Percentiles rank a stretch among this genome's conserved stretches.
phyloP scores from a whole-genome alignment of 2,329 filamentous ascomycete species.

The Diaporthe sp. region DNA sequence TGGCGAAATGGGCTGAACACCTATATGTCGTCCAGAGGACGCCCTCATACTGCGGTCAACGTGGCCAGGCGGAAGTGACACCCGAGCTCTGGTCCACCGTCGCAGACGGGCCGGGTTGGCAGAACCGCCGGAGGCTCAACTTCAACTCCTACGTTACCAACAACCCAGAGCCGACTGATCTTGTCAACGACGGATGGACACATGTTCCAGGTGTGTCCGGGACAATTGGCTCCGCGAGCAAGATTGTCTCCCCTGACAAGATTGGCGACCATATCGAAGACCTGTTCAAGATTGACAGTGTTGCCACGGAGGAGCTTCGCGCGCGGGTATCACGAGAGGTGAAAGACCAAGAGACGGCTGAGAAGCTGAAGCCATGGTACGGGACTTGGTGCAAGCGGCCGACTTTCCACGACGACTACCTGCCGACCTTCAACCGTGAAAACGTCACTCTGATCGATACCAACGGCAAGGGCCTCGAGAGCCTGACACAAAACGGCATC shows the following conservation, averaged over 20 bases:
- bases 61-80: not conserved
- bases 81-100: not conserved
- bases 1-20: conserved; percentile 6
- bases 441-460: conserved; percentile 66
- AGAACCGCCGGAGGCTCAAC: not conserved
- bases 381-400: conserved; percentile 66
- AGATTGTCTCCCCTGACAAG: not conserved
- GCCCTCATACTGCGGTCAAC: not conserved
- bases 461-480: conserved; percentile 57
- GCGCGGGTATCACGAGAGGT: not conserved
- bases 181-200: conserved; percentile 1
- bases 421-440: conserved; percentile 60
- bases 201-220: not conserved
- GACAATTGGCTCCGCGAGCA: not conserved
- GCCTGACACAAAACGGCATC: conserved; percentile 55
- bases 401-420: conserved; percentile 63
- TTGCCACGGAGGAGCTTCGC: not conserved
- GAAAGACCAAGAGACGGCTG: not conserved
- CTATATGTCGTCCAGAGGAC: conserved; percentile 3
- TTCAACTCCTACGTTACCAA: not conserved
- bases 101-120: conserved; percentile 1
- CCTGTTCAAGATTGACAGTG: not conserved
- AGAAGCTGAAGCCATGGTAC: conserved; percentile 63
- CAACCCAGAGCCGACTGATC: not conserved
- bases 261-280: not conserved